A percentile compares a stretch with the other conserved stretches of the same genome.
phyloP scores from a whole-genome alignment of 129 eudicot genomes.

The Saussurea involucrata region DNA sequence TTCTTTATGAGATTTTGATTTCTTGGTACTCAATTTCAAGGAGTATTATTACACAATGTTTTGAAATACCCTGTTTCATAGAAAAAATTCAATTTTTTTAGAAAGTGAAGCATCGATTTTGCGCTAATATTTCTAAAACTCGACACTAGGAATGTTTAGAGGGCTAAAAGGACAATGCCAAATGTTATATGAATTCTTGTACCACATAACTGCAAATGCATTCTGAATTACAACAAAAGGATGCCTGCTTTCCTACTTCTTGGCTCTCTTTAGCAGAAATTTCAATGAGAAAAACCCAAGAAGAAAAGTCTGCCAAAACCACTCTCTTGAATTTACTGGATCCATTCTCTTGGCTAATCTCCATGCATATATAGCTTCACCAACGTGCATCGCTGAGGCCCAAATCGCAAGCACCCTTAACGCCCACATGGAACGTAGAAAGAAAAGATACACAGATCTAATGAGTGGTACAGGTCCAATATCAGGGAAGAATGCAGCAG shows the following conservation, averaged over 20 bases:
- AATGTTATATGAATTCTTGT: not conserved
- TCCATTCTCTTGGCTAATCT: constrained; percentile 75
- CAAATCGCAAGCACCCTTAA: constrained; percentile 37
- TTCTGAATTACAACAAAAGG: not conserved
- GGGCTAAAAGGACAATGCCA: not conserved
- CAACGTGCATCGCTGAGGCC: constrained; percentile 52
- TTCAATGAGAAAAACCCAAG: constrained; percentile 81
- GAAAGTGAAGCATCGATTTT: too few species aligned
- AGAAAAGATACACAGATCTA: constrained; percentile 46
- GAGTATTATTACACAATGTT: too few species aligned
- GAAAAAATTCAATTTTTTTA: too few species aligned
- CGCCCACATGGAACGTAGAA: constrained; percentile 55
- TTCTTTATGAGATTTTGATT: too few species aligned
- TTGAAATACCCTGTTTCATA: too few species aligned
- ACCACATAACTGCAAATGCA: not conserved
- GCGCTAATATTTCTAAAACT: not conserved
- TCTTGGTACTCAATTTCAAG: too few species aligned
- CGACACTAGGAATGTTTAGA: not conserved
- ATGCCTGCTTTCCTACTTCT: constrained; percentile 1
- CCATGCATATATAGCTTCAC: constrained; percentile 85
- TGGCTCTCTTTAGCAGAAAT: constrained; percentile 61
- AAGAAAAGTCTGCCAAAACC: constrained; percentile 86
- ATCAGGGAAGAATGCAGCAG: constrained; percentile 73
- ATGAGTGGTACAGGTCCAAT: constrained; percentile 53
- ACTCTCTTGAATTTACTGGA: constrained; percentile 72